Evolutionary conservation across 768 basidiomycete species (phyloP), one percentile per base, ranked within the genome.

Genomic region (Termitomyces sp.): DNA sequence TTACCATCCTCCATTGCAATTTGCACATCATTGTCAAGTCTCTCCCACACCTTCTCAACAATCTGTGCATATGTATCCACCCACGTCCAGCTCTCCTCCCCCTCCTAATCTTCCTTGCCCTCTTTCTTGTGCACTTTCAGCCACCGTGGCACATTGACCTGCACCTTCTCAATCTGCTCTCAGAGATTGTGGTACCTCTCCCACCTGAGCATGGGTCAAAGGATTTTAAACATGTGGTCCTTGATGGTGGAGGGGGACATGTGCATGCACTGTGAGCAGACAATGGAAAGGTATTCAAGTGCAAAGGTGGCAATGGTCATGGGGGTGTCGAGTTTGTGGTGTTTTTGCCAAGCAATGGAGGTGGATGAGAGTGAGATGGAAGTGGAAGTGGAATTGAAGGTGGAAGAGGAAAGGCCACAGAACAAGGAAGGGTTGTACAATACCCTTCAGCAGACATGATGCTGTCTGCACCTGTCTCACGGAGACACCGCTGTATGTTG

Each of bases 391-490:
- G 18, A 18, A 41, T 22, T 39, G 24, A 30, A 61, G 51, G 46
- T 57, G 30, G 27, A 60, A 51, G 62, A 41, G 33, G 13, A 69
- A 62, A 73, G 68, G 37, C 67, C 75, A 15, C 73, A 72, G 65
- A 92, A 98, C 13, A 98, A 68, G 0, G 93, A 86, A 0, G 92
- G 89, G 67, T 99, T 98, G 70, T 97, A 97, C 0, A 99, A 77
- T 62, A 95, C 27, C 93, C 95, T 74, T 97, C 96, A 1, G 95
- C 97, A 47, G 86, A 88, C 95, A 98, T 97, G 59, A 98, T 86
- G 0, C 86, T 95, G 66, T 97, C 42, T 22, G 20, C n/a, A 0
- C 20, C 11, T 44, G 42, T 44, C 42, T 44, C 9, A 20, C 22
- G 2, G 42, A 44, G 20, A 22, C 42, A 22, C 20, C 11, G 42